phyloP scores from a whole-genome alignment of 306 rosid species.

The Fragaria iinumae region DNA sequence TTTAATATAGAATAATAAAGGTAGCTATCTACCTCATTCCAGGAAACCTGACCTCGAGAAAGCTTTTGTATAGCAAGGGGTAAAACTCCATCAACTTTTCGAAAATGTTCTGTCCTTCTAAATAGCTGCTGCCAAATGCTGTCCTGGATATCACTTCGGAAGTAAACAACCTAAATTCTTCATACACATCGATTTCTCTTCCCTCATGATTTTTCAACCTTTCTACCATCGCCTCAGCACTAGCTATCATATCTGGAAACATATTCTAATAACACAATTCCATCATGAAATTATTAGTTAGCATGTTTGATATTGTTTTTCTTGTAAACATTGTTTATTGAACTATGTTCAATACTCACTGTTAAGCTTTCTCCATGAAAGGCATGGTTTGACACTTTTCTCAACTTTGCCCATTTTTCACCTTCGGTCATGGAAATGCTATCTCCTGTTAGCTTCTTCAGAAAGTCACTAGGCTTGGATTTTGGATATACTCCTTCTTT shows the following conservation, averaged over 20 bases:
- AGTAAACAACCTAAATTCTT: slow-evolving; percentile 28
- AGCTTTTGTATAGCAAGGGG: slow-evolving; percentile 7
- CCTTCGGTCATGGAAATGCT: slow-evolving; percentile 28
- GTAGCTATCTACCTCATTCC: slow-evolving; percentile 13
- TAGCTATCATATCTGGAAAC: slow-evolving; percentile 29
- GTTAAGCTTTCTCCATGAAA: slow-evolving; percentile 44
- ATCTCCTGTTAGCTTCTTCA: slow-evolving; percentile 34
- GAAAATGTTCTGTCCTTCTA: slow-evolving; percentile 30
- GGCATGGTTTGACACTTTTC: slow-evolving; percentile 36
- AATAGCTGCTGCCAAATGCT: slow-evolving; percentile 35
- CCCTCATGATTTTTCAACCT: slow-evolving; percentile 32
- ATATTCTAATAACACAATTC: slow-evolving; percentile 11
- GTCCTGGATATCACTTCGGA: slow-evolving; percentile 34
- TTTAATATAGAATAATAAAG: neutral
- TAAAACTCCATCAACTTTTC: slow-evolving; percentile 25
- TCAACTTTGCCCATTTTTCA: slow-evolving; percentile 37
- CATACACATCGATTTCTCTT: slow-evolving; percentile 29
- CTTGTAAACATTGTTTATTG: neutral
- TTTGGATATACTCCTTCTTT: slow-evolving; percentile 22
- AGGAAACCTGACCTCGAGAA: slow-evolving; percentile 18
- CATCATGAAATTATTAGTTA: neutral
- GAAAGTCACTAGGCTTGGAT: neutral
- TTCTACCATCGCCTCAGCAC: slow-evolving; percentile 25
- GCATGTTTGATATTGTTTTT: neutral
- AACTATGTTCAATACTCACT: slow-evolving; percentile 13